Conservation (phyloP, 768 basidiomycete genomes). For the Rubroboletus satanas region DNA sequence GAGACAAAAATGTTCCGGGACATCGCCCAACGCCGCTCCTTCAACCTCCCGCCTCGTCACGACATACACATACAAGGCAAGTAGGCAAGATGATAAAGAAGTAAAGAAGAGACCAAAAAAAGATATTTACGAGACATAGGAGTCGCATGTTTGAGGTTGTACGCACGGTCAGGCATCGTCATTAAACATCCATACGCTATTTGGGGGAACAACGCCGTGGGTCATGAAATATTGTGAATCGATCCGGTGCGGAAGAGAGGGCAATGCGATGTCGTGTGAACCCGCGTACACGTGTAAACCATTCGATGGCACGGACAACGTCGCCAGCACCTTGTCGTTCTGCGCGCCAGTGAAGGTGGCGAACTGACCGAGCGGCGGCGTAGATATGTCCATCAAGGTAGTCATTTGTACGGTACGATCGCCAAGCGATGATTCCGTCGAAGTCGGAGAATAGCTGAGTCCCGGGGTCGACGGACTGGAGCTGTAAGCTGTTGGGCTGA, state of each 20-base stretch:
- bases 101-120: slow-evolving; percentile 4
- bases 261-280: slow-evolving; percentile 12
- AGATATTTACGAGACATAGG: slow-evolving; percentile 21
- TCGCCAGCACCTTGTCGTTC: slow-evolving; percentile 32
- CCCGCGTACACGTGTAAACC: slow-evolving; percentile 18
- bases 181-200: slow-evolving; percentile 15
- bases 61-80: slow-evolving; percentile 26
- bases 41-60: slow-evolving; percentile 15
- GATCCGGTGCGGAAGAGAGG: slow-evolving; percentile 8
- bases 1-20: slow-evolving; percentile 18
- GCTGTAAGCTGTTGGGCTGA: slow-evolving; percentile 26
- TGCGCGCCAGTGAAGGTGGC: slow-evolving; percentile 33
- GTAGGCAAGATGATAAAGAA: slow-evolving; percentile 14
- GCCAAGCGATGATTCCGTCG: slow-evolving; percentile 53
- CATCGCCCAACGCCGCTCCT: slow-evolving; percentile 16
- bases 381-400: slow-evolving; percentile 44
- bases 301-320: slow-evolving; percentile 15
- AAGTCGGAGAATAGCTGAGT: slow-evolving; percentile 56
- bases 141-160: background rate
- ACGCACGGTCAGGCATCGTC: slow-evolving; percentile 10
- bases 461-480: slow-evolving; percentile 51
- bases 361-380: slow-evolving; percentile 36
- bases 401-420: slow-evolving; percentile 58
- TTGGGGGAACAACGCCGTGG: slow-evolving; percentile 9
- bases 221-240: slow-evolving; percentile 15